These are phyloP conservation scores for Trichodelitschia bisporula DNA, from an alignment of 495 filamentous ascomycete genomes.

Conservation along the genomic window DNA sequence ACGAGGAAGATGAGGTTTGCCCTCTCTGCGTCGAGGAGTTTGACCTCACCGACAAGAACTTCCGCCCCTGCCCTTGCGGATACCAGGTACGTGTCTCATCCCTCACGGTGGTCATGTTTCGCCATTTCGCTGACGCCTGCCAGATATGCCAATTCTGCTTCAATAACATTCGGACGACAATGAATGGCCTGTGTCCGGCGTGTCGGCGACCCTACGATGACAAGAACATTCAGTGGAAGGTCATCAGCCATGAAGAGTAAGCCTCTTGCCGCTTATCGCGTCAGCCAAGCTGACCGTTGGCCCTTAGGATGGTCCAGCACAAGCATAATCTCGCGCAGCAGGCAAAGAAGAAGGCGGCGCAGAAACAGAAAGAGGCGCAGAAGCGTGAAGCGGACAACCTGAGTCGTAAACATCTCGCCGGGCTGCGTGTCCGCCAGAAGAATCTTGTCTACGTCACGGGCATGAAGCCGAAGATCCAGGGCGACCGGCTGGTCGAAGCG, in stretches of 20 bases:
- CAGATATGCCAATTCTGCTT: conserved; percentile 99
- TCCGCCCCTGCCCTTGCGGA: conserved; percentile 90
- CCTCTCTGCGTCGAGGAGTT: conserved; percentile 98
- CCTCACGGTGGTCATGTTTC: neutral
- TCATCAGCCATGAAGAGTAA: conserved; percentile 81
- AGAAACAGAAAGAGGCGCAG: conserved; percentile 81
- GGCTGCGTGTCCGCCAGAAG: conserved; percentile 88
- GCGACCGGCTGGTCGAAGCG: conserved; percentile 73
- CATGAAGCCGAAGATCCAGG: conserved; percentile 66
- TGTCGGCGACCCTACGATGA: conserved; percentile 90
- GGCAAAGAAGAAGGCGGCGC: conserved; percentile 72
- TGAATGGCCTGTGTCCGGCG: conserved; percentile 89
- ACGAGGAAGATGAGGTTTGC: conserved; percentile 44
- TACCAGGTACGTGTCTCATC: conserved; percentile 49
- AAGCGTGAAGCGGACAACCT: conserved; percentile 88
- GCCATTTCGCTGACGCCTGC: too few relatives aligned
- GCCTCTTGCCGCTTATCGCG: too few relatives aligned
- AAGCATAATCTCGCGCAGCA: conserved; percentile 75
- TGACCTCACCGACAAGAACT: conserved; percentile 89
- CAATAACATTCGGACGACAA: conserved; percentile 90
- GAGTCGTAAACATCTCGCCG: conserved; percentile 82
- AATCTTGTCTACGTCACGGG: conserved; percentile 97
- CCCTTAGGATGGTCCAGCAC: conserved; percentile 14
- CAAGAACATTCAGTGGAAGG: conserved; percentile 86
- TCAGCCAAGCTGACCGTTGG: neutral